These are phyloP conservation scores for Davidsoniella virescens DNA, from an alignment of 2,329 filamentous ascomycete species.

Conservation along the genomic window DNA sequence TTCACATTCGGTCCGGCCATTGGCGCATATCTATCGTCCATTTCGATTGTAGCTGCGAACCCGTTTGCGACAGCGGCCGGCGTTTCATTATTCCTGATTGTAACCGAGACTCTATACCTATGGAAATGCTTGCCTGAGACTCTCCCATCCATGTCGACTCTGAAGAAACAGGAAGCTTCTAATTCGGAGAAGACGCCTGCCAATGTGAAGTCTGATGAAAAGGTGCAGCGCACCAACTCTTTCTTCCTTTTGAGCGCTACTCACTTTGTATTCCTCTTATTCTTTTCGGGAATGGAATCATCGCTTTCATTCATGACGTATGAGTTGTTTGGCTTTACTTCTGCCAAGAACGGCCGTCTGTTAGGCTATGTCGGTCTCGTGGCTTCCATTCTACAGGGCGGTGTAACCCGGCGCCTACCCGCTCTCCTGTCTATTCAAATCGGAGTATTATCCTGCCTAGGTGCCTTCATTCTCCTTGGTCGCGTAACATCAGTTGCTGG, in stretches of 20 bases:
- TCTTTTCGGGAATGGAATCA: conserved; percentile 97
- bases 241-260: conserved; percentile 67
- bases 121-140: conserved; percentile 81
- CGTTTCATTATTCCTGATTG: conserved; percentile 69
- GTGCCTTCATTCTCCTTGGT: conserved; percentile 66
- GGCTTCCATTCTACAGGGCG: conserved; percentile 81
- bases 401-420: conserved; percentile 71
- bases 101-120: conserved; percentile 75
- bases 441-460: conserved; percentile 60
- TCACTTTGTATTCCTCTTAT: conserved; percentile 83
- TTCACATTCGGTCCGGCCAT: conserved; percentile 93
- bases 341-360: conserved; percentile 65
- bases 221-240: conserved; percentile 54
- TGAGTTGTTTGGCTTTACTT: conserved; percentile 71
- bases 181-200: conserved; percentile 16
- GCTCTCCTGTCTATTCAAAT: conserved; percentile 65
- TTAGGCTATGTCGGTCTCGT: conserved; percentile 85
- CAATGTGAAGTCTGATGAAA: conserved; percentile 12
- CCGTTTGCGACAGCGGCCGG: conserved; percentile 87
- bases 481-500: conserved; percentile 48
- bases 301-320: conserved; percentile 95
- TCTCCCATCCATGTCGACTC: conserved; percentile 39
- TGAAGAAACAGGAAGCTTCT: conserved; percentile 17
- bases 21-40: conserved; percentile 67
- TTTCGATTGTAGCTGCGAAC: conserved; percentile 66